phyloP scores from a whole-genome alignment of 805 yeast species.

The Teunomyces barrocoloradensis region DNA sequence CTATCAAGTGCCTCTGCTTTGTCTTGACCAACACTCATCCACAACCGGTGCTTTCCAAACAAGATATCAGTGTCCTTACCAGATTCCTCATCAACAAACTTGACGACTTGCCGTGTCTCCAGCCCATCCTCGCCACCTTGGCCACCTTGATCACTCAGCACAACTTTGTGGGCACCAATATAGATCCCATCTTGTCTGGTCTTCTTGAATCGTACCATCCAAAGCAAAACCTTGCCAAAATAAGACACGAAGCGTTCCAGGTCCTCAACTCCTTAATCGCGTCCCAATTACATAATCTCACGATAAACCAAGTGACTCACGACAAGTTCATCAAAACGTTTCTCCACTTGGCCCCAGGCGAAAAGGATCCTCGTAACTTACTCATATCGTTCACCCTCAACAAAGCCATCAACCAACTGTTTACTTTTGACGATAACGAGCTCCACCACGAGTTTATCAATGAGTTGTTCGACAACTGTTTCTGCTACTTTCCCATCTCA shows the following conservation, averaged over 20 bases:
- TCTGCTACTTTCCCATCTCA: slow-evolving; percentile 95
- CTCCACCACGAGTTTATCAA: slow-evolving; percentile 46
- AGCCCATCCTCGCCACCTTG: slow-evolving; percentile 55
- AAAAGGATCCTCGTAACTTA: slow-evolving; percentile 91
- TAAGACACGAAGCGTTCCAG: slow-evolving; percentile 58
- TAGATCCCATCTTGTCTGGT: slow-evolving; percentile 7
- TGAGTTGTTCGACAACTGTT: slow-evolving; percentile 81
- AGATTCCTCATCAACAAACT: slow-evolving; percentile 65
- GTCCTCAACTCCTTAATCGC: slow-evolving; percentile 40
- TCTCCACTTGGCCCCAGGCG: slow-evolving; percentile 73
- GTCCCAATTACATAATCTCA: slow-evolving; percentile 21
- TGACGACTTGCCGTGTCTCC: slow-evolving; percentile 57
- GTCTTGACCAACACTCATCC: slow-evolving; percentile 27
- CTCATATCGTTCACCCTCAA: slow-evolving; percentile 65
- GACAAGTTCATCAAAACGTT: slow-evolving; percentile 55
- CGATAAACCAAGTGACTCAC: slow-evolving; percentile 18
- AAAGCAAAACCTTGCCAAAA: slow-evolving; percentile 55
- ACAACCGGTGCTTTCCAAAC: slow-evolving; percentile 27
- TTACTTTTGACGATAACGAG: slow-evolving; percentile 26
- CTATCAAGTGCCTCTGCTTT: slow-evolving; percentile 40
- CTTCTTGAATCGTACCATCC: slow-evolving; percentile 44
- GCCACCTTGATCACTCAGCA: slow-evolving; percentile 49
- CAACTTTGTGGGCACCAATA: slow-evolving; percentile 36
- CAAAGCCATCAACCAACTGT: slow-evolving; percentile 39
- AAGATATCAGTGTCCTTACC: slow-evolving; percentile 49